Evolutionary conservation across 306 rosid genomes (phyloP).

Genomic region (Fragaria ananassa): DNA sequence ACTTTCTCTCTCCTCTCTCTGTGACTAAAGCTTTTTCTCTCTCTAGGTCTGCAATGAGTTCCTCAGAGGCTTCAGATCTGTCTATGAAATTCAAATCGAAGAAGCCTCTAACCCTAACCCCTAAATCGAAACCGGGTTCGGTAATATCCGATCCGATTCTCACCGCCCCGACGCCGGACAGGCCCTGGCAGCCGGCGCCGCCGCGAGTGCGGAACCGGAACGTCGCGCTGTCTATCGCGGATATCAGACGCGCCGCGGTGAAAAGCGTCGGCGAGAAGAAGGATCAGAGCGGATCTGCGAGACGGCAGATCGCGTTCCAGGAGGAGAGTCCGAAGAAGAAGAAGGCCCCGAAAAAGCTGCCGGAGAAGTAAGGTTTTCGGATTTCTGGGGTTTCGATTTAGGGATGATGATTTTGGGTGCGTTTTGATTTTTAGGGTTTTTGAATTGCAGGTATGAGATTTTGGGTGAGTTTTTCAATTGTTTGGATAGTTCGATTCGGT

Average conservation of each 20-base stretch:
- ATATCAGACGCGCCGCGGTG: slow-evolving; percentile 41
- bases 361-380: slow-evolving; percentile 42
- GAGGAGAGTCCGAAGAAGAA: slow-evolving; percentile 20
- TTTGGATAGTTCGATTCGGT: slow-evolving; percentile 51
- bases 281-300: slow-evolving; percentile 27
- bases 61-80: slow-evolving; percentile 32
- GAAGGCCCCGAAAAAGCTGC: slow-evolving; percentile 31
- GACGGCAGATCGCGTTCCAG: slow-evolving; percentile 36
- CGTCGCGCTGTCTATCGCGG: slow-evolving; percentile 42
- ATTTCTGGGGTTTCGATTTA: background rate
- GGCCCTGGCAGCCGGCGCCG: slow-evolving; percentile 25
- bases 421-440: background rate
- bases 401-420: background rate
- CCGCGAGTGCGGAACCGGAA: slow-evolving; percentile 42
- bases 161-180: slow-evolving; percentile 62
- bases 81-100: slow-evolving; percentile 29
- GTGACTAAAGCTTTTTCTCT: background rate
- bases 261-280: slow-evolving; percentile 30
- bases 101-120: slow-evolving; percentile 29
- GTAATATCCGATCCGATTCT: slow-evolving; percentile 15
- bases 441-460: slow-evolving; percentile 51
- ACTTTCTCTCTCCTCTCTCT: slow-evolving; percentile 5
- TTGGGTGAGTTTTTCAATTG: slow-evolving; percentile 51
- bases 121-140: background rate
- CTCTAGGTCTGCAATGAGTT: slow-evolving; percentile 33